Conservation (phyloP, 768 basidiomycete species). For the Suillus sp. region DNA sequence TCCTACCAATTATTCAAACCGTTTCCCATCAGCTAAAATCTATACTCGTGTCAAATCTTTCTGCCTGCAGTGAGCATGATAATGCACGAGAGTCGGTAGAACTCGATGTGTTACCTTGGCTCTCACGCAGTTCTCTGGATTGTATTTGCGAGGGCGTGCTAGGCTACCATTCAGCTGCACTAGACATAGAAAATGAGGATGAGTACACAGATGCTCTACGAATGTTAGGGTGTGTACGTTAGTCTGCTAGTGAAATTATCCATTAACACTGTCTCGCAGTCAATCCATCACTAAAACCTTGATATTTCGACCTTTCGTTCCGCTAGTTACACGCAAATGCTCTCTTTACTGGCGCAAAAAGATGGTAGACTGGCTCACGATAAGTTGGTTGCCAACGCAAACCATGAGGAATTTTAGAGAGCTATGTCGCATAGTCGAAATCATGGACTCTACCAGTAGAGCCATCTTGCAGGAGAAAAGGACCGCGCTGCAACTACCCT, state of each 20-base stretch:
- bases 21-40: slow-evolving; percentile 4
- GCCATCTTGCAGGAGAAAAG: slow-evolving; percentile 25
- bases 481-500: slow-evolving; percentile 16
- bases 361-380: slow-evolving; percentile 24
- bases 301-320: slow-evolving; percentile 23
- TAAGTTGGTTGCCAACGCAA: slow-evolving; percentile 12
- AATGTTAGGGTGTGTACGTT: slow-evolving; percentile 22
- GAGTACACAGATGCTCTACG: slow-evolving; percentile 23
- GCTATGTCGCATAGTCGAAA: slow-evolving; percentile 16
- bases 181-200: slow-evolving; percentile 18
- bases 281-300: not conserved
- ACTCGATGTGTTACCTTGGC: slow-evolving; percentile 29
- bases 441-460: slow-evolving; percentile 19
- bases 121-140: slow-evolving; percentile 26
- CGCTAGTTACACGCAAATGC: slow-evolving; percentile 18
- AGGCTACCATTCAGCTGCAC: slow-evolving; percentile 23
- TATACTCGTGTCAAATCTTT: not conserved
- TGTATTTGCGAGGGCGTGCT: slow-evolving; percentile 28
- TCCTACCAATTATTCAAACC: slow-evolving; percentile 7
- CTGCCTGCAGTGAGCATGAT: not conserved
- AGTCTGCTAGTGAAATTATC: not conserved
- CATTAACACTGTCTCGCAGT: not conserved
- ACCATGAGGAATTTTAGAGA: slow-evolving; percentile 4
- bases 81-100: slow-evolving; percentile 12
- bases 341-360: slow-evolving; percentile 18